These are phyloP conservation scores for Amphicarpaea edgeworthii DNA, from an alignment of 306 rosid genomes.

Conservation along the genomic window DNA sequence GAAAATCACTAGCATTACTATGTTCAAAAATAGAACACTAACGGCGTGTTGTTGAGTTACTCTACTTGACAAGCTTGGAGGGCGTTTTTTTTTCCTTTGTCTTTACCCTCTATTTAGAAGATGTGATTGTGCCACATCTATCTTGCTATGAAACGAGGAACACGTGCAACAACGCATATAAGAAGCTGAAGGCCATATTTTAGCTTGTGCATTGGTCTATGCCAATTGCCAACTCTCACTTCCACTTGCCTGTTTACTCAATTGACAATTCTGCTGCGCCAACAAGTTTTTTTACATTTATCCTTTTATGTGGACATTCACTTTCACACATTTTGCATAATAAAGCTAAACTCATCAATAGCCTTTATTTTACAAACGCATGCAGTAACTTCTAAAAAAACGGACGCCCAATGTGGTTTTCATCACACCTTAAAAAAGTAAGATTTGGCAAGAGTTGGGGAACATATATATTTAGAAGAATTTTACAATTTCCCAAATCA, in stretches of 20 bases:
- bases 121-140: background rate
- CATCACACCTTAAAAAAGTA: constrained; percentile 13
- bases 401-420: background rate
- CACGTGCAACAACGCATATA: background rate
- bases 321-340: background rate
- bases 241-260: background rate
- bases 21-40: no score
- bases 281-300: background rate
- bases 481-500: constrained; percentile 22
- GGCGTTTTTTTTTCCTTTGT: no score
- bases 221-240: background rate
- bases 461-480: constrained; percentile 24
- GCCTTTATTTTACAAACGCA: background rate
- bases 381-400: background rate
- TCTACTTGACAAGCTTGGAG: background rate
- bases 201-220: no score
- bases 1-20: no score
- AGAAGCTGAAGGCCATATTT: background rate
- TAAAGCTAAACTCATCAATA: background rate
- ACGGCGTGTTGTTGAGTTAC: background rate
- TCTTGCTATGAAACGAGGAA: background rate
- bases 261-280: background rate
- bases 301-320: background rate
- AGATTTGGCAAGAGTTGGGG: background rate
- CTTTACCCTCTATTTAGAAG: background rate